Base-by-base conservation (phyloP, 768 basidiomycete species). In the Amanita polypyramis region DNA sequence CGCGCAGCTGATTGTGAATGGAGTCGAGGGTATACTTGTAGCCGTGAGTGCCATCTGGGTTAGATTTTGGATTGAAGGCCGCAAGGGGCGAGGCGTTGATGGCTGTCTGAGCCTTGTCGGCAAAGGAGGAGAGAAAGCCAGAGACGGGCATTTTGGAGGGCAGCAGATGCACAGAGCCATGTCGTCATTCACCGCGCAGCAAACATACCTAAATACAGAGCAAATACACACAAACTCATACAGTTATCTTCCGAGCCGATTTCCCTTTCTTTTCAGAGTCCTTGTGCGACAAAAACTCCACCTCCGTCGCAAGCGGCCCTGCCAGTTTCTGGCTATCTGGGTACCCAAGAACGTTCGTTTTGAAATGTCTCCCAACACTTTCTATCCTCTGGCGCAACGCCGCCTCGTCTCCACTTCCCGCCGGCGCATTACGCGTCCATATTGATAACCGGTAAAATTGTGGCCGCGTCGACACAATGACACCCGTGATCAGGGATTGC, bases 391-490 rank as follows among this genome's bases (percentile, higher is more conserved):
- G 79, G 47, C 81, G 78, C 56, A 95, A 68, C 9, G 59, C 25
- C 25, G 25, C 59, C 52, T 75, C 75, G 4, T 76, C 76, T n/a
- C 75, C 75, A 11, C 55, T 38, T 4, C 62, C 58, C 5, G 70
- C 58, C 29, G 90, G 86, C 4, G 95, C 87, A 29, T 80, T 68
- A 34, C 95, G 80, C 42, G 96, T 99, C 96, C 96, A 99, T 72
- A 99, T 95, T 54, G 90, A 93, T 57, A 99, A 65, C 35, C 96
- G 85, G 70, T 92, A 99, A 65, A 98, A 98, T 65, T 85, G 82
- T 49, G 90, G 92, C 55, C 96, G 85, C 37, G 89, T 83, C 4
- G 90, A 94, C 39, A 97, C 85, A 57, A 99, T 98, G 44, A 96
- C 93, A 43, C 93, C 93, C 0, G 94, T 97, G 56, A 85, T 83